Base-by-base conservation (phyloP, 148 eudicot species). In the Vaccinium vitisidaea region DNA sequence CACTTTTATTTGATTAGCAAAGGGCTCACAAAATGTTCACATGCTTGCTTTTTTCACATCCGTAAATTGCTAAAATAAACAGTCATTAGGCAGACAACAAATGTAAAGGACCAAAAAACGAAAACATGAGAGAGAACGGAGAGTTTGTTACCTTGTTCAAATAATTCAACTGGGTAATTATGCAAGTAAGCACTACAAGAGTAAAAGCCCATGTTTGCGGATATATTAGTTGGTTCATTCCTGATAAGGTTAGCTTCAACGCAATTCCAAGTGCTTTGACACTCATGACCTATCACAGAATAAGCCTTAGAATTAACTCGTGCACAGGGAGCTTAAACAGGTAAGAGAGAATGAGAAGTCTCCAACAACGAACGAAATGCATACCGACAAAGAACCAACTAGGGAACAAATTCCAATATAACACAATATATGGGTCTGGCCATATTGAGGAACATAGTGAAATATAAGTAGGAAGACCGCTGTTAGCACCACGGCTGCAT, bases 341-440 rank as follows among this genome's bases (percentile, higher is more conserved):
- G 46, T n/a, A 83, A 19, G 25, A 69, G 81, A n/a, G 7, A n/a
- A 56, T 6, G 25, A 48, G 46, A 52, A 48, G 6, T 4, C 56
- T 1, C 2, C 43, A 12, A 65, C 5, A 23, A 1, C 0, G 14
- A 79, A 48, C 46, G 59, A n/a, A 76, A 84, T 43, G 70, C 94
- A 36, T 88, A 93, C 95, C 88, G 92, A 89, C 71, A 93, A 82
- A 59, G 95, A 93, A 55, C 95, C 95, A 50, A 90, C 90, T 80
- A 93, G 91, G 2, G 95, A 93, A 80, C 95, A 93, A 71, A 93
- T 91, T 85, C 94, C 95, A 91, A 93, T 92, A 82, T 93, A 93
- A 71, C 82, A 86, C 92, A 92, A 86, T 82, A 93, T 92, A 89
- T 93, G 93, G 16, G 94, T 89, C 70, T 93, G 94, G 32, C 93